Evolutionary conservation across 1,284 basidiomycete species (phyloP), one percentile per base, ranked within the genome.

Genomic region (Omphalotus olearius): DNA sequence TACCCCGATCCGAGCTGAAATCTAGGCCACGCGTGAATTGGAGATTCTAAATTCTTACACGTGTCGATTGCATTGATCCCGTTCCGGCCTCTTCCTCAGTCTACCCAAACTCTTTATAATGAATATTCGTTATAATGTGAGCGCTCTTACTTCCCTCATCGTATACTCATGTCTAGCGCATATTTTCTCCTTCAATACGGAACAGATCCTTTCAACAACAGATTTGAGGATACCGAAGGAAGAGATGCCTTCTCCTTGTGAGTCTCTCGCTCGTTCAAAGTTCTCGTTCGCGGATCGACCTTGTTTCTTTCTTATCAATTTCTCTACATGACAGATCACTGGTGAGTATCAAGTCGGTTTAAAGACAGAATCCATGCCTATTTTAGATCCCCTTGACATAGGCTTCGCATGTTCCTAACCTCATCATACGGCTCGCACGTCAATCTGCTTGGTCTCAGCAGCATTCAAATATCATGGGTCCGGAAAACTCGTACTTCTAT

Each of bases 401-500:
- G 79, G 76, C 75, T 51, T 73, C 74, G 28, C 69, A 74, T 53
- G 71, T 68, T 47, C 80, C 82, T 18, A 88, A 83, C 64, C 66
- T 76, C 23, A 72, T 88, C 56, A 72, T 86, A 54, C 75, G 79
- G 56, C 67, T 89, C 45, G 72, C 74, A 36, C 79, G 86, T 23
- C 83, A 88, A 60, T 65, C 73, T 0, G 69, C 67, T 23, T 89
- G 87, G 86, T 71, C 78, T 17, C 72, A 79, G 57, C 79, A 79
- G 49, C 79, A 86, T 59, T 75, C 79, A 17, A 71, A 69, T 45
- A 80, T 88, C 56, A 80, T 85, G 79, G 87, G 87, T 11, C 86
- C 87, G 13, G 75, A 74, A 53, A 83, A 78, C 42, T 79, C 86
- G 6, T 86, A 76, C 61, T 77, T 88, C 53, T 89, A 86, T 62